A percentile compares a stretch with the other conserved stretches of the same genome.
Evolutionary conservation across 1,139 yeast genomes (phyloP).

Genomic region (Magnusiomyces magnusii): DNA sequence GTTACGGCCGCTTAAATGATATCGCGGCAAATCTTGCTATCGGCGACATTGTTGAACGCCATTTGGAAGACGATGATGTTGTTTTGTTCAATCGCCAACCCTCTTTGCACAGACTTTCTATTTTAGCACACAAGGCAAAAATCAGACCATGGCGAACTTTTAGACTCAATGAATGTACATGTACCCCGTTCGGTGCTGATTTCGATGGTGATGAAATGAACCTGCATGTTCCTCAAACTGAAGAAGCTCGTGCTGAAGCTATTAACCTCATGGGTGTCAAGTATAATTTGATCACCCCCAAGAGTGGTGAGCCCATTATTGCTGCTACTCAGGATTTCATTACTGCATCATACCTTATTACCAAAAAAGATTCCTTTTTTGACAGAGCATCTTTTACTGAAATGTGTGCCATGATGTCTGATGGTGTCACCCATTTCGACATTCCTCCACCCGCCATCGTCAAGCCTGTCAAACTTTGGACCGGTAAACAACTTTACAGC

Average conservation of each 20-base stretch:
- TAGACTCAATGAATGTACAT: conserved; percentile 95
- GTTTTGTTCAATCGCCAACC: conserved; percentile 98
- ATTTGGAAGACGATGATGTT: conserved; percentile 93
- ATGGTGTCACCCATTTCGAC: conserved; percentile 80
- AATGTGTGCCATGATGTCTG: conserved; percentile 91
- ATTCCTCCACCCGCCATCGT: conserved; percentile 91
- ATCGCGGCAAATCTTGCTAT: conserved; percentile 68
- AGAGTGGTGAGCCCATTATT: conserved; percentile 97
- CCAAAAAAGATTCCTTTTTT: conserved; percentile 86
- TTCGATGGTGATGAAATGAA: conserved; percentile 99
- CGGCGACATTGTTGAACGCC: conserved; percentile 98
- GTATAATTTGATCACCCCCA: conserved; percentile 87
- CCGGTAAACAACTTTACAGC: conserved; percentile 94
- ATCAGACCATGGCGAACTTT: conserved; percentile 98
- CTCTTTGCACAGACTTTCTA: conserved; percentile 88
- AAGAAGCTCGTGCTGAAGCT: conserved; percentile 98
- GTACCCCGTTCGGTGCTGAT: conserved; percentile 99
- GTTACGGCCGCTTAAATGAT: conserved; percentile 79
- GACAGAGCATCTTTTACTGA: conserved; percentile 82
- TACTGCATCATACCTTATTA: conserved; percentile 87
- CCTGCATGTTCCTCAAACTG: conserved; percentile 97
- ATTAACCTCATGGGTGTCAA: conserved; percentile 97
- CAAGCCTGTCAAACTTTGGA: conserved; percentile 89
- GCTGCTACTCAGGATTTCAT: conserved; percentile 99
- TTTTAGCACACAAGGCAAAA: conserved; percentile 91